Base-by-base conservation (phyloP, 768 basidiomycete species). In the Mycena pura region DNA sequence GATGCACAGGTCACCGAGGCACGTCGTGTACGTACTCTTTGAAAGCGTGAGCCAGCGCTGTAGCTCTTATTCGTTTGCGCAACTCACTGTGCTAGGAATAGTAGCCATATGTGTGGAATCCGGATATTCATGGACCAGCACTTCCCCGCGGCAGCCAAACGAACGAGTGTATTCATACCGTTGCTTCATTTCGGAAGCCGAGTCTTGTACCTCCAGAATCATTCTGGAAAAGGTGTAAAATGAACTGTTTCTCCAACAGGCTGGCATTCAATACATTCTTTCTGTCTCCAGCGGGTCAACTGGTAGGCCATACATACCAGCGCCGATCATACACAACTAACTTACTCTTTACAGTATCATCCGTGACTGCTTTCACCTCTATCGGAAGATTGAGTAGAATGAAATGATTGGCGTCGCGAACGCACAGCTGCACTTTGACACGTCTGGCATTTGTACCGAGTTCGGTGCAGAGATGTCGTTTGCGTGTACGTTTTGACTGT, bases 351-450 rank as follows among this genome's bases (percentile, higher is more conserved):
- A n/a, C n/a, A n/a, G n/a, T n/a, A n/a, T n/a, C n/a, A n/a, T n/a
- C n/a, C n/a, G n/a, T n/a, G n/a, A n/a, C n/a, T n/a, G n/a, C n/a
- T n/a, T n/a, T n/a, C n/a, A n/a, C n/a, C n/a, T n/a, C n/a, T n/a
- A n/a, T n/a, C n/a, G n/a, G n/a, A n/a, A n/a, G n/a, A n/a, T n/a
- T n/a, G n/a, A n/a, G 21, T n/a, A 58, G 65, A 83, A 87, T 66
- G 91, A 92, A 55, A 86, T 90, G 51, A 96, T 96, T 95, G 94
- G 94, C 40, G 78, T 91, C 36, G 90, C 92, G 44, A 96, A 97
- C 66, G 93, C 91, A 10, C 90, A 96, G 68, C 86, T n/a, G 95
- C 28, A 85, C 91, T 17, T 80, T 96, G 57, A 88, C 90, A 66
- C 90, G 92, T 71, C 87, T 95, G 68, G 92, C 28, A 87, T 89